These are phyloP conservation scores for Eremothecium coryli DNA, from an alignment of 1,139 yeast species.

Conservation along the genomic window DNA sequence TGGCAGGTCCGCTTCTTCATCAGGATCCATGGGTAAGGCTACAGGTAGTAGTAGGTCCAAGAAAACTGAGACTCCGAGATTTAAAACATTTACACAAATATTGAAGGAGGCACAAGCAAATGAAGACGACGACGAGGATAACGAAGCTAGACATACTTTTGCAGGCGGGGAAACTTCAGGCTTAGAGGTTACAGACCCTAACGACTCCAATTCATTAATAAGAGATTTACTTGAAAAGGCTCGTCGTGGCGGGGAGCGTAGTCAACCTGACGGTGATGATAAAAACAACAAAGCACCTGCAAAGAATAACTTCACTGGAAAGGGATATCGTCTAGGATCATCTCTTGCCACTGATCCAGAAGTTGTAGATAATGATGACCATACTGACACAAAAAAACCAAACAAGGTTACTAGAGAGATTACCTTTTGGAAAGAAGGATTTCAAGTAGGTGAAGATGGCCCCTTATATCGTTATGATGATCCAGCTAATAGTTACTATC, in stretches of 20 bases:
- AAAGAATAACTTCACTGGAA: slow-evolving; percentile 43
- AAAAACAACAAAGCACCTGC: slow-evolving; percentile 34
- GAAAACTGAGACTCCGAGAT: slow-evolving; percentile 28
- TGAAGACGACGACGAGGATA: slow-evolving; percentile 48
- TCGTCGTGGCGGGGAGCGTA: slow-evolving; percentile 36
- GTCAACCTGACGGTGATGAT: slow-evolving; percentile 29
- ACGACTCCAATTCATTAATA: slow-evolving; percentile 44
- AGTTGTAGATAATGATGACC: slow-evolving; percentile 29
- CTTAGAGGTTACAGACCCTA: slow-evolving; percentile 87
- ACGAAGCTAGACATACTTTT: slow-evolving; percentile 59
- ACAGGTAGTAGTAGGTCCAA: slow-evolving; percentile 5
- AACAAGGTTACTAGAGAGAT: slow-evolving; percentile 57
- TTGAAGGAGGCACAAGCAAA: slow-evolving; percentile 30
- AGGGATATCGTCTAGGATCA: slow-evolving; percentile 72
- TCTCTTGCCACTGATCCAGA: slow-evolving; percentile 34
- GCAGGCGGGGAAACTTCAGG: slow-evolving; percentile 96
- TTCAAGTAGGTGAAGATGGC: slow-evolving; percentile 81
- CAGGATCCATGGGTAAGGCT: slow-evolving; percentile 1
- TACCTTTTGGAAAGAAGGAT: slow-evolving; percentile 95
- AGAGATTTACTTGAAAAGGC: slow-evolving; percentile 56
- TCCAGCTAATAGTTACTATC: slow-evolving; percentile 67
- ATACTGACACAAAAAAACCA: slow-evolving; percentile 21
- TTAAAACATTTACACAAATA: slow-evolving; percentile 47
- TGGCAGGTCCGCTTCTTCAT: slow-evolving; percentile 2
- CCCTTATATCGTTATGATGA: slow-evolving; percentile 80